Conservation (phyloP, 148 eudicot genomes). For the Salicornia ramosissima region DNA sequence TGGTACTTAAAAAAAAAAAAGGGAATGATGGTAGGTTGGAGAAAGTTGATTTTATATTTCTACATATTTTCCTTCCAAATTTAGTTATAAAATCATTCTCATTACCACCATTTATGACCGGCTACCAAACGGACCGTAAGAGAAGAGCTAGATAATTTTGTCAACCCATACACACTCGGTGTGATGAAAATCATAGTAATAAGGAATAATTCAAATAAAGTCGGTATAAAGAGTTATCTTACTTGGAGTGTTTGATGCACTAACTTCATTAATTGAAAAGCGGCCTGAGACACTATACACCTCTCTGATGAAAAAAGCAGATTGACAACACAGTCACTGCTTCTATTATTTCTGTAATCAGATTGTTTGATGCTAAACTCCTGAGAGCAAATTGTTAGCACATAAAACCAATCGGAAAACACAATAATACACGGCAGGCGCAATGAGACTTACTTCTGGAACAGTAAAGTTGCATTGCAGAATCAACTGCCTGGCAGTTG, state of each 20-base stretch:
- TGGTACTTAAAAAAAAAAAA: too few species aligned
- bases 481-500: constrained; percentile 78
- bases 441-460: constrained; percentile 56
- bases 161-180: background rate
- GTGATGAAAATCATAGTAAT: background rate
- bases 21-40: too few species aligned
- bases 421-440: constrained; percentile 9
- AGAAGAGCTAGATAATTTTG: too few species aligned
- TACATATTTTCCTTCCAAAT: too few species aligned
- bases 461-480: constrained; percentile 58
- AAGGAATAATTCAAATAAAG: background rate
- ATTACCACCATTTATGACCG: too few species aligned
- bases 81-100: too few species aligned
- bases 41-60: too few species aligned
- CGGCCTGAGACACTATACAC: constrained; percentile 85
- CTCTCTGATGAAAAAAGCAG: constrained; percentile 78
- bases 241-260: constrained; percentile 89
- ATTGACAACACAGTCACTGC: constrained; percentile 44
- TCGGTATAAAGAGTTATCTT: constrained; percentile 19
- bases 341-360: constrained; percentile 30
- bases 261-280: constrained; percentile 68
- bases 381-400: constrained; percentile 36
- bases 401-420: background rate
- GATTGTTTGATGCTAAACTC: constrained; percentile 34
- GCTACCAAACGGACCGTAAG: too few species aligned